Percentiles rank a stretch among this genome's conserved stretches.
Conservation (phyloP, 2,329 filamentous ascomycete species). For the Trichoderma sp. region DNA sequence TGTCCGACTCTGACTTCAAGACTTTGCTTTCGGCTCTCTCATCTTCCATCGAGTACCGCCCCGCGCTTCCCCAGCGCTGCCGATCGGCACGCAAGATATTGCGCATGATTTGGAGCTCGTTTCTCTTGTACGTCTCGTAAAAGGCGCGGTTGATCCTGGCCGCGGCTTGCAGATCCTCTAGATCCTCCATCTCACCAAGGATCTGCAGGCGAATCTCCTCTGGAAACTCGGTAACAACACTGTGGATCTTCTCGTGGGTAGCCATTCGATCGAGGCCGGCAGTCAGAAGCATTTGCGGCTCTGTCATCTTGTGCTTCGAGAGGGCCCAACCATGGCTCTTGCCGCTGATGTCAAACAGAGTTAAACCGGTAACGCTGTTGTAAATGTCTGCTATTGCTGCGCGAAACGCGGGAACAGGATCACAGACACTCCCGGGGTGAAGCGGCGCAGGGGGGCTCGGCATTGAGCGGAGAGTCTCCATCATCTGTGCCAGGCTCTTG, state of each 20-base stretch:
- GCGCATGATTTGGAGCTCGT: slow-evolving; percentile 41
- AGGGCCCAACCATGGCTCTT: slow-evolving; percentile 49
- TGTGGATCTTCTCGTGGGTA: slow-evolving; percentile 30
- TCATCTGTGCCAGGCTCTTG: slow-evolving; percentile 44
- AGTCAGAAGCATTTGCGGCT: slow-evolving; percentile 36
- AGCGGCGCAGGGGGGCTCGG: slow-evolving; percentile 43
- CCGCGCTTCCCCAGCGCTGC: slow-evolving; percentile 22
- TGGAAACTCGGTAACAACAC: slow-evolving; percentile 34
- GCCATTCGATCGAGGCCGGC: slow-evolving; percentile 34
- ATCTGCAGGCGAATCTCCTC: slow-evolving; percentile 41
- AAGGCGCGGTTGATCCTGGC: slow-evolving; percentile 43
- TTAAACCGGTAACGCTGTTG: slow-evolving; percentile 49
- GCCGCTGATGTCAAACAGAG: slow-evolving; percentile 47
- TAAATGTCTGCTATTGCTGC: slow-evolving; percentile 48
- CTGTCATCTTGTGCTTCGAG: slow-evolving; percentile 37
- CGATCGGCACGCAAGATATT: slow-evolving; percentile 34
- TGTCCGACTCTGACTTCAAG: slow-evolving; percentile 30
- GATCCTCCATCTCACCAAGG: slow-evolving; percentile 37
- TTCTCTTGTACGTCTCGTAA: slow-evolving; percentile 44
- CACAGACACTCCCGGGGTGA: slow-evolving; percentile 45
- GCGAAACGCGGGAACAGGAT: slow-evolving; percentile 47
- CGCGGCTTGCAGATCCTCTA: slow-evolving; percentile 42
- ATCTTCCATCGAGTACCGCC: slow-evolving; percentile 25
- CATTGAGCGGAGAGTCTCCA: slow-evolving; percentile 42
- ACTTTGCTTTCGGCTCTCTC: slow-evolving; percentile 37